A percentile compares a stretch with the other conserved stretches of the same genome.
Conservation (phyloP, 257 asterid genomes). For the Eustoma russellianum region DNA sequence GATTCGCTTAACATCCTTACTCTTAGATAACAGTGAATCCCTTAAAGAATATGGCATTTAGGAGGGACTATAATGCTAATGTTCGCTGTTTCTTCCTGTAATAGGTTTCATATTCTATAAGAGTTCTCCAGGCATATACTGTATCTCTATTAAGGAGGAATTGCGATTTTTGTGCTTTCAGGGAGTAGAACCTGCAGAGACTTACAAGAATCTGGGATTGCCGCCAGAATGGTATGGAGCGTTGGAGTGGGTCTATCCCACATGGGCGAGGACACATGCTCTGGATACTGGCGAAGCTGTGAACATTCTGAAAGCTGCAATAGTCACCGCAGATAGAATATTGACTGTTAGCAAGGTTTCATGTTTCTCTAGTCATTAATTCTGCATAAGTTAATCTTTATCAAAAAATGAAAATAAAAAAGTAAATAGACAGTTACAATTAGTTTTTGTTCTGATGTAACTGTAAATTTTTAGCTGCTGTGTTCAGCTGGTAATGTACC, state of each 20-base stretch:
- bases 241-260: constrained; percentile 90
- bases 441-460: no score
- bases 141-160: not conserved
- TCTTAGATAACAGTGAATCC: no score
- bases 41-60: no score
- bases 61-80: no score
- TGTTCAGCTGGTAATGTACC: no score
- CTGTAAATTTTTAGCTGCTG: no score
- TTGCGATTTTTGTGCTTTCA: constrained; percentile 9
- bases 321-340: constrained; percentile 87
- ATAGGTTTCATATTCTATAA: not conserved
- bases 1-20: no score
- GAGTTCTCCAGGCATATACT: not conserved
- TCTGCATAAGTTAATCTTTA: no score
- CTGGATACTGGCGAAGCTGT: constrained; percentile 98
- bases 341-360: constrained; percentile 90
- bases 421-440: no score
- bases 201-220: constrained; percentile 64
- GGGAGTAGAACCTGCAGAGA: constrained; percentile 93
- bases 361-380: not conserved
- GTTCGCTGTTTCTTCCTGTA: no score
- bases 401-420: no score
- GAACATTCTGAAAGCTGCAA: constrained; percentile 80
- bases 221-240: constrained; percentile 94
- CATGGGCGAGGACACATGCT: constrained; percentile 96